phyloP scores from a whole-genome alignment of 2,329 filamentous ascomycete genomes.

The Trichoderma sp. region DNA sequence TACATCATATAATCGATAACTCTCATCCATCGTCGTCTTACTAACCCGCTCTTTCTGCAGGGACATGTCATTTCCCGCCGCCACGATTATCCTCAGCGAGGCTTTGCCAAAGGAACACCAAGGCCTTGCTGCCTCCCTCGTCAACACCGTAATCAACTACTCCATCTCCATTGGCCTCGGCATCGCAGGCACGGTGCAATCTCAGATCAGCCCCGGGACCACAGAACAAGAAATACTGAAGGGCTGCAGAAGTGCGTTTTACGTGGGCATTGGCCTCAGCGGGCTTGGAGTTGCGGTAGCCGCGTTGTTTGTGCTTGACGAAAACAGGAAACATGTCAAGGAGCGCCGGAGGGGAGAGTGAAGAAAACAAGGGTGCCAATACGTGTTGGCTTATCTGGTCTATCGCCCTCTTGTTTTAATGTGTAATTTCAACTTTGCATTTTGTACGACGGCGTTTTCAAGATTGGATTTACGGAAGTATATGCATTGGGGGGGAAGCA shows the following conservation, averaged over 20 bases:
- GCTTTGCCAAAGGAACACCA: constrained; percentile 44
- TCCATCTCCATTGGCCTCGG: constrained; percentile 63
- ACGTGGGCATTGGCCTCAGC: constrained; percentile 29
- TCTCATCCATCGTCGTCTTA: constrained; percentile 26
- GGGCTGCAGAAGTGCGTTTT: constrained; percentile 38
- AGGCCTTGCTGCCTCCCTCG: constrained; percentile 49
- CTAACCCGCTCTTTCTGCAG: constrained; percentile 41
- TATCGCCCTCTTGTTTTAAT: background rate
- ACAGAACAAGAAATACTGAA: constrained; percentile 28
- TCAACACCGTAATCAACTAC: constrained; percentile 66
- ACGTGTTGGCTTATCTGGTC: no score
- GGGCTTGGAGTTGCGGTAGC: constrained; percentile 1
- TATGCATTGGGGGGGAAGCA: background rate
- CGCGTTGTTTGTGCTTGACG: constrained; percentile 9
- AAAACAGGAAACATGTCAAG: background rate
- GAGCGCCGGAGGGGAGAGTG: constrained; percentile 1
- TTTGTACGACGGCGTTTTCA: background rate
- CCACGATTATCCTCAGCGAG: constrained; percentile 57
- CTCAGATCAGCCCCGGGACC: constrained; percentile 33
- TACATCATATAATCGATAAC: background rate
- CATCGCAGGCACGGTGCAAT: constrained; percentile 58
- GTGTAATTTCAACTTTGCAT: background rate
- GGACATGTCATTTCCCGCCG: constrained; percentile 65
- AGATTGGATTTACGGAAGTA: background rate
- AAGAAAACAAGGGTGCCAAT: background rate